A percentile compares a stretch with the other conserved stretches of the same genome.
phyloP scores from a whole-genome alignment of 1,284 basidiomycete species.

The Austropuccinia psidii region DNA sequence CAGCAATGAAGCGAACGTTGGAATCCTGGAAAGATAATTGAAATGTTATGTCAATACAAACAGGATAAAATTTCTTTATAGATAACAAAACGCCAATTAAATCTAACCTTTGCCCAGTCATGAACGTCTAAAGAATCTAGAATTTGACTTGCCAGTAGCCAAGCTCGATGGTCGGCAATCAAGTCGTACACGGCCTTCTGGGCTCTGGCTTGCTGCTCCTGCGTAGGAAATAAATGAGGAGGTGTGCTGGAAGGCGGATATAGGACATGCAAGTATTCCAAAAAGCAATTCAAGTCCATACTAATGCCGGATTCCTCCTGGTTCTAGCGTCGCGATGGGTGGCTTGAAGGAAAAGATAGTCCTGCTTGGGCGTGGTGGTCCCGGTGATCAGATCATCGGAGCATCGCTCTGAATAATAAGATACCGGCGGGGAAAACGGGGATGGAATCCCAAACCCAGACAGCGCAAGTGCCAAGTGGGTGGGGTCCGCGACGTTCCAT shows the following conservation, averaged over 20 bases:
- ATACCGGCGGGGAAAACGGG: too few species aligned
- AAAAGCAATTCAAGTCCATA: neutral
- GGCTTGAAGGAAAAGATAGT: too few species aligned
- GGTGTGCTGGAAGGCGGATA: constrained; percentile 11
- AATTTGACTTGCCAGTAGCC: constrained; percentile 26
- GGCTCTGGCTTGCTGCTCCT: constrained; percentile 14
- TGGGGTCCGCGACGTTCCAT: too few species aligned
- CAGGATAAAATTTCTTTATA: neutral
- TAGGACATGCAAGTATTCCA: constrained; percentile 2
- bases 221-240: neutral
- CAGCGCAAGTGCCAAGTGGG: too few species aligned
- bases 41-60: neutral
- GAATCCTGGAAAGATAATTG: constrained; percentile 16
- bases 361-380: too few species aligned
- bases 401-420: too few species aligned
- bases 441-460: too few species aligned
- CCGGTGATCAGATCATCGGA: too few species aligned
- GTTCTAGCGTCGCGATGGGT: too few species aligned
- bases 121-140: constrained; percentile 6
- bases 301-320: too few species aligned
- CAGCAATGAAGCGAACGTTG: constrained; percentile 43
- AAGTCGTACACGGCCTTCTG: constrained; percentile 27
- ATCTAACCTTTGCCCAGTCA: constrained; percentile 7
- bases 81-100: neutral
- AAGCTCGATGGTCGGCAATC: constrained; percentile 20